These are phyloP conservation scores for Coemansia sp. DNA, from an alignment of 192 early-diverging fungal species.

Conservation along the genomic window DNA sequence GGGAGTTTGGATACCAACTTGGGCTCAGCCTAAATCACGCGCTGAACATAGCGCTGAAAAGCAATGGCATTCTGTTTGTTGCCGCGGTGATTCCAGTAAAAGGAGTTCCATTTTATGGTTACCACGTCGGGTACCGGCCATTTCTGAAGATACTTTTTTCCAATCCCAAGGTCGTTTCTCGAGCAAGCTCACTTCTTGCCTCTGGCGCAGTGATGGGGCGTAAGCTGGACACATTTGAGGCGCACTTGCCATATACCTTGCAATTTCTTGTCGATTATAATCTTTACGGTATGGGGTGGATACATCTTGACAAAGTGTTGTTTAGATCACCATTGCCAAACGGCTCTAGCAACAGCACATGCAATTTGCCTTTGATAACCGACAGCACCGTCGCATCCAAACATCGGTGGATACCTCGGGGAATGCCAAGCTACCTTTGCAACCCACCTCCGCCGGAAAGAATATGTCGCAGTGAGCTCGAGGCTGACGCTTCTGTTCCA, in stretches of 20 bases:
- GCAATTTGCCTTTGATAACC: neutral
- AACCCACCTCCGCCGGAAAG: constrained; percentile 45
- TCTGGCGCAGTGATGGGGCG: constrained; percentile 73
- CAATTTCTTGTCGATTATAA: constrained; percentile 90
- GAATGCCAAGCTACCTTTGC: constrained; percentile 39
- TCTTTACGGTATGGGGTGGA: constrained; percentile 83
- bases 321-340: constrained; percentile 35
- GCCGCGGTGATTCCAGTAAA: constrained; percentile 71
- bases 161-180: constrained; percentile 61
- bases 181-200: constrained; percentile 65
- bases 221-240: constrained; percentile 71
- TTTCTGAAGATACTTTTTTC: constrained; percentile 78
- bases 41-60: constrained; percentile 47
- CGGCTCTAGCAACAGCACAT: neutral
- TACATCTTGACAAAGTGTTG: constrained; percentile 57
- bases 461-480: constrained; percentile 70
- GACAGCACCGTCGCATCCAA: constrained; percentile 11
- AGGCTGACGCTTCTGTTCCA: constrained; percentile 64
- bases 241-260: constrained; percentile 77
- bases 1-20: constrained; percentile 34
- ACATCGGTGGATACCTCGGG: constrained; percentile 33
- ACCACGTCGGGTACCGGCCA: constrained; percentile 63
- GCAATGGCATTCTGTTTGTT: constrained; percentile 42
- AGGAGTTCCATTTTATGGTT: constrained; percentile 88
- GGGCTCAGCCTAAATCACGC: constrained; percentile 70